phyloP scores from a whole-genome alignment of 2,329 filamentous ascomycete species.

The Hypoxylon rubiginosum region DNA sequence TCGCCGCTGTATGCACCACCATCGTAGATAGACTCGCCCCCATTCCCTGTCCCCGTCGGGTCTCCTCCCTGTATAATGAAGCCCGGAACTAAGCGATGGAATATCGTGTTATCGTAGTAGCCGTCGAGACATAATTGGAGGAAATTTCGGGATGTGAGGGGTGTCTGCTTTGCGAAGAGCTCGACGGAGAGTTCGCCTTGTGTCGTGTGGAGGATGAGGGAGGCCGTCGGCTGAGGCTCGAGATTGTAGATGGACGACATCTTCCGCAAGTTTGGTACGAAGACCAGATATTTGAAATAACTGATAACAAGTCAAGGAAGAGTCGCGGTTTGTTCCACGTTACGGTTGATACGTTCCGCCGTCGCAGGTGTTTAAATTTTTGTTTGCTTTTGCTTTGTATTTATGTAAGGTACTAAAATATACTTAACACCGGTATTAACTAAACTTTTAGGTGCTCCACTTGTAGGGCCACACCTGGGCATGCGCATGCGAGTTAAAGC shows the following conservation, averaged over 20 bases:
- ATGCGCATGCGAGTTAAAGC: conserved; percentile 11
- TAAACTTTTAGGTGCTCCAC: conserved; percentile 19
- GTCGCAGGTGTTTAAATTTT: neutral
- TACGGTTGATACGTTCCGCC: neutral
- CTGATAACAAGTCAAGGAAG: neutral
- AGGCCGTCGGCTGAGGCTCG: conserved; percentile 93
- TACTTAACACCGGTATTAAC: neutral
- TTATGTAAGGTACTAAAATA: conserved; percentile 3
- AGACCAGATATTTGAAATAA: neutral
- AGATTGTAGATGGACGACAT: conserved; percentile 96
- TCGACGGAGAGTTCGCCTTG: conserved; percentile 90
- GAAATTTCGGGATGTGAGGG: conserved; percentile 93
- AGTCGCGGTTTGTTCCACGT: conserved; percentile 18
- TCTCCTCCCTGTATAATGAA: conserved; percentile 97
- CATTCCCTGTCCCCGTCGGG: conserved; percentile 90
- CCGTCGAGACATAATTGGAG: conserved; percentile 94
- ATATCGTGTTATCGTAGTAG: conserved; percentile 94
- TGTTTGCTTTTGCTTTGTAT: neutral
- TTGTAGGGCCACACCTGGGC: conserved; percentile 30
- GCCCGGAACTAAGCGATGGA: conserved; percentile 90
- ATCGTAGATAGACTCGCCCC: conserved; percentile 93
- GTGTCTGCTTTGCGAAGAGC: conserved; percentile 94
- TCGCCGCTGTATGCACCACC: conserved; percentile 81
- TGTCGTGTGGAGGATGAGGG: conserved; percentile 90
- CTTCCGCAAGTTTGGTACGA: conserved; percentile 15